Evolutionary conservation across 495 filamentous ascomycete genomes (phyloP), one percentile per base, ranked within the genome.

Genomic region (Penicillium riverlandense): DNA sequence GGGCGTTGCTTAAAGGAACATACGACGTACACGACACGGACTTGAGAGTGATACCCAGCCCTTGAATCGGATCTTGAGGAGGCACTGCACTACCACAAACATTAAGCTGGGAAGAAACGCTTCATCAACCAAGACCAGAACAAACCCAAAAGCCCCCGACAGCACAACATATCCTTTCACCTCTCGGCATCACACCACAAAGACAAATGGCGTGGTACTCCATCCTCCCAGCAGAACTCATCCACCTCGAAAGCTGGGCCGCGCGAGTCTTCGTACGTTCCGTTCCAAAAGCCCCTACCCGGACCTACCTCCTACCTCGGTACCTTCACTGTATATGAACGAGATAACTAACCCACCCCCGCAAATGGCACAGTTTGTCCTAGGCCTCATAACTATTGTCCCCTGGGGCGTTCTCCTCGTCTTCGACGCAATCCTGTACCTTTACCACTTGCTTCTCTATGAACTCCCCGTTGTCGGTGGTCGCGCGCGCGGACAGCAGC

Each of bases 361-460:
- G 13, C 38, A 34, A 29, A 37, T 36, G 11, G 11, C 37, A 59
- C 49, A 88, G 85, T 54, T 88, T 11, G 49, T 88, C 38, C 72
- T 87, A 39, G 82, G 74, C 27, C 52, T 81, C 29, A 52, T 86
- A 22, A 80, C 76, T 6, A 79, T 89, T 43, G 70, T 74, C 10
- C 85, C 85, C 4, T 88, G 84, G 82, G 55, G 75, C 1, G 56
- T 78, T 1, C 59, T 88, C 29, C 57, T 90, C 40, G 38, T 84
- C 41, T 85, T 87, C 62, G 85, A 90, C 52, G 58, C 83, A 14
- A 49, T 76, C 22, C 69, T 88, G 12, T 90, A 86, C 53, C 40
- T 83, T 28, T 78, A 74, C 54, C 79, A 83, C 29, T 66, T 76
- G 22, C 48, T 74, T 7, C 62, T 68, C 29, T 80, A 80, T 59